Evolutionary conservation across 164 flowering plant species (phyloP).

Genomic region (Nelumbo lutea): DNA sequence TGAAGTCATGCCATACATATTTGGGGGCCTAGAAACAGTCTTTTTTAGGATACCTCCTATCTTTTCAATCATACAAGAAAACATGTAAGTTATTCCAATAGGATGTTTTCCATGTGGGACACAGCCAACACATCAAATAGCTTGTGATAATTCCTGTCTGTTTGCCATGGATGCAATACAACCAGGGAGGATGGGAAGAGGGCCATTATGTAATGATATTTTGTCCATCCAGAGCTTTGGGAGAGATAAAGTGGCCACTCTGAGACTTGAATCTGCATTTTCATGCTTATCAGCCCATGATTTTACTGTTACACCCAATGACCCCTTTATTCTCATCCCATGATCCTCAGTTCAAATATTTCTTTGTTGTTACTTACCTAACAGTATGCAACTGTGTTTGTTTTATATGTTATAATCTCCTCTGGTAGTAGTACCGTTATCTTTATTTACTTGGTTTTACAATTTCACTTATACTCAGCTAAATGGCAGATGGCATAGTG

Average conservation of each 20-base stretch:
- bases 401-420: neutral
- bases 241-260: too few species aligned
- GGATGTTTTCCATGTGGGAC: neutral
- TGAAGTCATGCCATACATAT: neutral
- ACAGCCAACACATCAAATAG: too few species aligned
- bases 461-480: too few species aligned
- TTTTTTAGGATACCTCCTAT: neutral
- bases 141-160: too few species aligned
- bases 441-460: too few species aligned
- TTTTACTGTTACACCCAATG: neutral
- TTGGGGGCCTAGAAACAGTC: neutral
- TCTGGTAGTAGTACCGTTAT: neutral
- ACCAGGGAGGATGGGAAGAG: too few species aligned
- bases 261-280: too few species aligned
- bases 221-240: too few species aligned
- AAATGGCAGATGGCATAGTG: conserved; percentile 69
- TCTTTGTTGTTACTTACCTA: neutral
- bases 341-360: neutral
- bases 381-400: conserved; percentile 3
- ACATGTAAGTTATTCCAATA: neutral
- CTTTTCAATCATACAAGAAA: neutral
- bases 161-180: too few species aligned
- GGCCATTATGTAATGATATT: too few species aligned
- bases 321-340: neutral
- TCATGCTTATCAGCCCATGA: neutral